These are phyloP conservation scores for Protomyces inouyei DNA, from an alignment of 1,139 yeast genomes.

Conservation along the genomic window DNA sequence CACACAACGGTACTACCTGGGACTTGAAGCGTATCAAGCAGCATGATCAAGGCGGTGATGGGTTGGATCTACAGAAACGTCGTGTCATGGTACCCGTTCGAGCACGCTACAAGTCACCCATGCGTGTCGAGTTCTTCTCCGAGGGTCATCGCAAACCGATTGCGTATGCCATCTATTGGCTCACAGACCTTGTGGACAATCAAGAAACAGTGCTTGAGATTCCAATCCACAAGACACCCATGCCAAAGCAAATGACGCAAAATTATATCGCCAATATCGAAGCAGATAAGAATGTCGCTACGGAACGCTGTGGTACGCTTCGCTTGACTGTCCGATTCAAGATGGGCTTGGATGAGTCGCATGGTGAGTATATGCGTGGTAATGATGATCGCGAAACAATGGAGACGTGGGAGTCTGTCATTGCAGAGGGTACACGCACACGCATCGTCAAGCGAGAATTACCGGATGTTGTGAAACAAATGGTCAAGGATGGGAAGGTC, in stretches of 20 bases:
- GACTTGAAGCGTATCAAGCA: slow-evolving; percentile 8
- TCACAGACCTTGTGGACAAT: slow-evolving; percentile 25
- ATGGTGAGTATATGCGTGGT: slow-evolving; percentile 10
- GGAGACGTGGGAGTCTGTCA: slow-evolving; percentile 22
- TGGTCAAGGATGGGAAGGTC: slow-evolving; percentile 13
- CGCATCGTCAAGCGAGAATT: slow-evolving; percentile 24
- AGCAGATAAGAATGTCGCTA: background rate
- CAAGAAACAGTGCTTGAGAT: slow-evolving; percentile 12
- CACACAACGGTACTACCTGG: slow-evolving; percentile 12
- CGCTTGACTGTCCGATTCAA: slow-evolving; percentile 14
- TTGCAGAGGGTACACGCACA: slow-evolving; percentile 20
- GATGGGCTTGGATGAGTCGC: slow-evolving; percentile 25
- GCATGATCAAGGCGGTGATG: background rate
- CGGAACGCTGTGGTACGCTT: slow-evolving; percentile 8
- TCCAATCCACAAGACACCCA: slow-evolving; percentile 22
- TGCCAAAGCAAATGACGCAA: slow-evolving; percentile 25
- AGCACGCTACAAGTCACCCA: slow-evolving; percentile 21
- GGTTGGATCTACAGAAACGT: slow-evolving; percentile 1
- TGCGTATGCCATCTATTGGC: slow-evolving; percentile 27
- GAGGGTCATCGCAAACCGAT: slow-evolving; percentile 12
- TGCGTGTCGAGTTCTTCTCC: slow-evolving; percentile 18
- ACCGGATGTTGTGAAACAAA: slow-evolving; percentile 8
- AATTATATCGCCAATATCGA: slow-evolving; percentile 20
- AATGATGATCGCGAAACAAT: slow-evolving; percentile 21
- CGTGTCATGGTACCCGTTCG: slow-evolving; percentile 24